Percentiles rank a stretch among this genome's conserved stretches.
These are phyloP conservation scores for Pythium vanterpoolii DNA, from an alignment of 352 stramenopile genomes.

Conservation along the genomic window DNA sequence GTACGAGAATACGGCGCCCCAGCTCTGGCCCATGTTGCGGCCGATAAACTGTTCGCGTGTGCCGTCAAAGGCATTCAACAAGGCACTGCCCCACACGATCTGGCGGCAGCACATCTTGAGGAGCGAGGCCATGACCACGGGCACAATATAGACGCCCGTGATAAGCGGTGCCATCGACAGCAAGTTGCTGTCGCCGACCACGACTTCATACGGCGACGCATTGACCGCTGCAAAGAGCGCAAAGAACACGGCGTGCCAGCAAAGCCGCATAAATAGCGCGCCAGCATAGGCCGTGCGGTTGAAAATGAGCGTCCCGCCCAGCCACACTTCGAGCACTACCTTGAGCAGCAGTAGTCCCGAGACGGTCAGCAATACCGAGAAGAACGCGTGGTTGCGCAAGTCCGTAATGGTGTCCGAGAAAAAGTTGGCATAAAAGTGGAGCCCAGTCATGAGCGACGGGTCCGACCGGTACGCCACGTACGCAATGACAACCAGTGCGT, in stretches of 20 bases:
- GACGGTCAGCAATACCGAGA: constrained; percentile 67
- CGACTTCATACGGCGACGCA: constrained; percentile 53
- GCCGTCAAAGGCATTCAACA: constrained; percentile 69
- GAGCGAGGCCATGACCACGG: constrained; percentile 54
- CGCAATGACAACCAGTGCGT: constrained; percentile 70
- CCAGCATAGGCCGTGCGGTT: constrained; percentile 45
- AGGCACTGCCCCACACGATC: constrained; percentile 46
- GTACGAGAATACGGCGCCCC: constrained; percentile 62
- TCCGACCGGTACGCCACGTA: constrained; percentile 80
- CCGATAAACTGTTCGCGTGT: constrained; percentile 78
- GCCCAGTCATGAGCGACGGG: constrained; percentile 42
- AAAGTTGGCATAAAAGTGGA: constrained; percentile 76
- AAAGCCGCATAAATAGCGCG: constrained; percentile 63
- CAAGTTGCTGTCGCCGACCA: constrained; percentile 58
- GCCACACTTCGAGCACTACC: constrained; percentile 81
- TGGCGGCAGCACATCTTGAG: constrained; percentile 65
- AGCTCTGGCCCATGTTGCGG: constrained; percentile 72
- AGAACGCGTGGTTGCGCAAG: constrained; percentile 74
- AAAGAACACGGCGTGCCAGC: constrained; percentile 84
- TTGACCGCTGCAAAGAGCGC: constrained; percentile 72
- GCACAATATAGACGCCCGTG: constrained; percentile 51
- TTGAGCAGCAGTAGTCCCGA: constrained; percentile 60
- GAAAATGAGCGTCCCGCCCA: constrained; percentile 77
- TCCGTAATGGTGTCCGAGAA: constrained; percentile 59
- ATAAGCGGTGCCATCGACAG: constrained; percentile 57